Evolutionary conservation across 352 stramenopile genomes (phyloP), one percentile per base, ranked within the genome.

Genomic region (Globisporangium splendens): DNA sequence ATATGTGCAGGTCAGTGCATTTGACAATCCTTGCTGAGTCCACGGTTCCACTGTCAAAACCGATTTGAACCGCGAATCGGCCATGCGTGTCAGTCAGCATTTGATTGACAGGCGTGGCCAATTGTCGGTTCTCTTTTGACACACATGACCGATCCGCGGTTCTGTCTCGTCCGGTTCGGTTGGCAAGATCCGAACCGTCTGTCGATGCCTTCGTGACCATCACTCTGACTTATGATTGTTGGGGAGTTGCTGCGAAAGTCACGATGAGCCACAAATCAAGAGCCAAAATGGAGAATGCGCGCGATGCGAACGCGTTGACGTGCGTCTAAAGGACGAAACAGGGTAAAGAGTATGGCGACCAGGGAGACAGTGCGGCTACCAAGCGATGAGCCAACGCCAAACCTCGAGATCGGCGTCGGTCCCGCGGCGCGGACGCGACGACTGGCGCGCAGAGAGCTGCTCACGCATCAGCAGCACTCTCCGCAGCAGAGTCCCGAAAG

Each of bases 401-500:
- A n/a, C 6, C 13, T 51, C 20, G 46, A 35, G 54, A 39, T 49
- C 33, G 42, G 24, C 21, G 42, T 50, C 24, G 54, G 54, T 8
- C 22, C 22, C 20, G 50, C 39, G n/a, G 50, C 50, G 33, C 50
- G 50, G 20, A 50, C 49, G 35, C 61, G 61, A 28, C 55, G 48
- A 15, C 61, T 62, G 7, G 61, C 61, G 24, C 61, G 61, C 8
- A 28, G 59, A 49, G 41, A 59, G 24, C 18, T 66, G 11, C 42
- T 43, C 17, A 22, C 10, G 8, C 22, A 20, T 48, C 33, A 18
- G 15, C 46, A 44, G 31, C 33, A 49, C 13, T 31, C 12, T 13
- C 33, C 12, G 33, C 42, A 33, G 44, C 53, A 39, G 41, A 18
- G 39, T 18, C 39, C 39, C 5, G 39, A 44, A 10, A 18, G 3